Evolutionary conservation across 176 grass and related monocot genomes (phyloP), one percentile per base, ranked within the genome.

Genomic region (Cymbopogon citratus): DNA sequence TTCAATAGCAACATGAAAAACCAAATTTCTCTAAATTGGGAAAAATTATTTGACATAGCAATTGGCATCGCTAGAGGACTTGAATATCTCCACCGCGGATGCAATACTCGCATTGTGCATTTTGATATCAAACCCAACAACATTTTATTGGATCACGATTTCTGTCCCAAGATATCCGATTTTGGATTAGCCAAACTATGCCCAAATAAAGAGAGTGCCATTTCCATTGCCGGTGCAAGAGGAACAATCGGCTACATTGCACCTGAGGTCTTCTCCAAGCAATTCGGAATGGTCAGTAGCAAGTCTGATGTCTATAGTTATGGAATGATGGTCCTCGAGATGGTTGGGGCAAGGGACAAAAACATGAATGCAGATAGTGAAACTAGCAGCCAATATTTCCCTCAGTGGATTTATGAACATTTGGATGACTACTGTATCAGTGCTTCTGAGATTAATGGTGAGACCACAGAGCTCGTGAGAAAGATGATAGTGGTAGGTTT

Each of bases 311-410:
- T 79, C 12, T 88, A 83, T 7, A 88, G 86, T 31, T 83, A 88
- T n/a, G 86, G 86, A 66, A 88, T 88, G 86, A 79, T 88, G 80
- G 46, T 88, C 0, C 86, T 88, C 40, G 80, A 88, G 27, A 88
- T 88, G 59, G 67, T 88, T 73, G 86, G 86, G 61, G 86, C 74
- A 79, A 78, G 81, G 13, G 70, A 79, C 29, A 75, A 56, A 15
- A 88, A 79, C 26, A n/a, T 26, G 0, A 18, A 10, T 39, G 36
- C 21, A 56, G 44, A 18, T 5, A 65, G 18, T 64, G 45, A 65
- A 19, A 4, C 23, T 34, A 73, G 44, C 12, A 86, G 59, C 44
- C 73, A 86, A 10, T 89, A 86, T 73, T 89, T 86, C 25, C 83
- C 83, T 3, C 83, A 82, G 1, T 86, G 72, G 83, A 59, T 89